Evolutionary conservation across 331 rosid genomes (phyloP).

Genomic region (Rhamnella rubrinervis): DNA sequence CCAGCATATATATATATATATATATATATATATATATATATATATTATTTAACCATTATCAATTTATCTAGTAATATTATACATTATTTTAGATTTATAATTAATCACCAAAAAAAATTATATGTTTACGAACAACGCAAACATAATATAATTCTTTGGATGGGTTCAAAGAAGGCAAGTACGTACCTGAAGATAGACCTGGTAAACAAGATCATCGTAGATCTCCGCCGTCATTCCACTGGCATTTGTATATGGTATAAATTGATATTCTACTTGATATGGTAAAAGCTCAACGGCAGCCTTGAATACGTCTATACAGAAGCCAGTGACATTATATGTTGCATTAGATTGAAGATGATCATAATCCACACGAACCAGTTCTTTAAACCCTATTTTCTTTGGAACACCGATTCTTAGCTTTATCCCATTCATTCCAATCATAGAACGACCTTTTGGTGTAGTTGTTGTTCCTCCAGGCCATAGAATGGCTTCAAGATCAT

Average conservation of each 20-base stretch:
- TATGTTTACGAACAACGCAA: too few relatives aligned
- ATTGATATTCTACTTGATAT: conserved; percentile 4
- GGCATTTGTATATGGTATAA: conserved; percentile 4
- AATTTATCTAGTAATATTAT: too few relatives aligned
- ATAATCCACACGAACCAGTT: conserved; percentile 1
- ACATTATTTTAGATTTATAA: too few relatives aligned
- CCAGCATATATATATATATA: too few relatives aligned
- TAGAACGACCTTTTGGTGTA: neutral
- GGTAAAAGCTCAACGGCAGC: conserved; percentile 14
- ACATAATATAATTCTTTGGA: too few relatives aligned
- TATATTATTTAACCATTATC: too few relatives aligned
- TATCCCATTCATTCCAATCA: neutral
- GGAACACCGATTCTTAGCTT: conserved; percentile 27
- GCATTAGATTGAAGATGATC: neutral
- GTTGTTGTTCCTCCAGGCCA: conserved; percentile 28
- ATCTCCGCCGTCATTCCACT: too few relatives aligned
- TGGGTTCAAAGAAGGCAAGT: too few relatives aligned
- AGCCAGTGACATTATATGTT: conserved; percentile 1
- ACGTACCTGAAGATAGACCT: conserved; percentile 5
- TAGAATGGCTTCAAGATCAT: conserved; percentile 6
- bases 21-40: too few relatives aligned
- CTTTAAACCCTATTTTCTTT: neutral
- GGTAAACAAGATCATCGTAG: conserved; percentile 2
- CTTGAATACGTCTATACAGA: conserved; percentile 24
- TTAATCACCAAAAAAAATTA: too few relatives aligned